These are phyloP conservation scores for Raddia guianensis DNA, from an alignment of 176 grass and related monocot genomes.

Conservation along the genomic window DNA sequence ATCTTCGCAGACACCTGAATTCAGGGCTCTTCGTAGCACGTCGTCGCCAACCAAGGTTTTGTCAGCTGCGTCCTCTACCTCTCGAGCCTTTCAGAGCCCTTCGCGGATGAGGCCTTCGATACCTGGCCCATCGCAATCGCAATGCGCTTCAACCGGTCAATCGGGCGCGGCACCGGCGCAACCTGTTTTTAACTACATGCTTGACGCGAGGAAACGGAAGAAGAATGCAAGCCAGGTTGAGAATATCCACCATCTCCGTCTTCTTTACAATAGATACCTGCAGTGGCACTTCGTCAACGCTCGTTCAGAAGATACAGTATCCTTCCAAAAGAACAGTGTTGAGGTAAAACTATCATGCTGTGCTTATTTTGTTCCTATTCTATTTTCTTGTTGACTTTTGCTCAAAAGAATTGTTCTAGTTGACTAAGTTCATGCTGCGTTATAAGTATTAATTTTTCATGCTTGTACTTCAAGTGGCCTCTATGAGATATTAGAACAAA, in stretches of 20 bases:
- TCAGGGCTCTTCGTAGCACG: not conserved
- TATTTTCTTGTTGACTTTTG: not conserved
- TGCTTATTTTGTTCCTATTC: not conserved
- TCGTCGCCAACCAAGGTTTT: conserved; percentile 40
- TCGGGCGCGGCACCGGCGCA: not conserved
- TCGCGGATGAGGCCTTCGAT: conserved; percentile 41
- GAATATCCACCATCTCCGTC: conserved; percentile 55
- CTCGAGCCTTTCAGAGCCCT: conserved; percentile 43
- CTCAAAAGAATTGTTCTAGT: not conserved
- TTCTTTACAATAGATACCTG: conserved; percentile 57
- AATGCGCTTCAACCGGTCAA: conserved; percentile 13
- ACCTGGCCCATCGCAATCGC: conserved; percentile 43
- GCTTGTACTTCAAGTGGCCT: not conserved
- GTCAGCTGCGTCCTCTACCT: conserved; percentile 27
- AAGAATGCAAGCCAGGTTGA: conserved; percentile 58
- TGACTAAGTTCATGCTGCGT: not conserved
- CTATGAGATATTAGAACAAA: not conserved
- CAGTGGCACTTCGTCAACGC: conserved; percentile 78
- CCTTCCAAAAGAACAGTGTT: conserved; percentile 43
- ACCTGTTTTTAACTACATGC: conserved; percentile 41
- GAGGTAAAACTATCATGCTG: conserved; percentile 52
- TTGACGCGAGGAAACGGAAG: conserved; percentile 54
- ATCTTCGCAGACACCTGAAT: conserved; percentile 43
- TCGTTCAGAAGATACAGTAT: conserved; percentile 34
- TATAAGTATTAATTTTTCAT: not conserved